Evolutionary conservation across 208 protist species (phyloP).

Genomic region (Crithidia sp.): DNA sequence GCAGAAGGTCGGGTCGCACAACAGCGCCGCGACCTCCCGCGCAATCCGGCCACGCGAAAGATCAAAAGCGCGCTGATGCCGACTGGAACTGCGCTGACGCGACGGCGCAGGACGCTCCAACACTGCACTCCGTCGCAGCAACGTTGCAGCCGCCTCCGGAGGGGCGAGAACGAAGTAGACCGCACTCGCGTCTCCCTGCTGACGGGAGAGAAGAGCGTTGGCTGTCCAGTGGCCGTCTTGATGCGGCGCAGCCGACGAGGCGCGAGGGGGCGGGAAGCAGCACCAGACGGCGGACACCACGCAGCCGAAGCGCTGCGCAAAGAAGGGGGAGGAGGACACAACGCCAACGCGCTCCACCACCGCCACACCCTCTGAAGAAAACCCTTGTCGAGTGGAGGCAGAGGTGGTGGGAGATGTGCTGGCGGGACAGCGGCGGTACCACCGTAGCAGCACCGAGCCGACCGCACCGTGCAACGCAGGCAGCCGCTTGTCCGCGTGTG

Average conservation of each 20-base stretch:
- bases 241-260: neutral
- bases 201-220: neutral
- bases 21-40: conserved; percentile 16
- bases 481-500: conserved; percentile 17
- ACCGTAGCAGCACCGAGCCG: conserved; percentile 35
- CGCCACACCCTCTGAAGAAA: neutral
- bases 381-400: too few relatives aligned
- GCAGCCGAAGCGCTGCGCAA: conserved; percentile 73
- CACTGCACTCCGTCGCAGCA: conserved; percentile 20
- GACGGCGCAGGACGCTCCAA: conserved; percentile 9
- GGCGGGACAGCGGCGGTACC: neutral
- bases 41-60: conserved; percentile 14
- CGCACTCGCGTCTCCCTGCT: neutral
- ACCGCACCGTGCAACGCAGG: conserved; percentile 27
- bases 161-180: conserved; percentile 23
- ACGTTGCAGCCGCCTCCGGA: conserved; percentile 15
- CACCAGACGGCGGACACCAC: conserved; percentile 63
- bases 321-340: conserved; percentile 58
- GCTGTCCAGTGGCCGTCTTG: conserved; percentile 7
- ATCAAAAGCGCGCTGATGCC: conserved; percentile 33
- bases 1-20: conserved; percentile 26
- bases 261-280: conserved; percentile 22
- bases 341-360: conserved; percentile 45
- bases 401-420: too few relatives aligned
- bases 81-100: conserved; percentile 19